Conservation (phyloP, 768 basidiomycete genomes). For the Tephrocybe sp. region DNA sequence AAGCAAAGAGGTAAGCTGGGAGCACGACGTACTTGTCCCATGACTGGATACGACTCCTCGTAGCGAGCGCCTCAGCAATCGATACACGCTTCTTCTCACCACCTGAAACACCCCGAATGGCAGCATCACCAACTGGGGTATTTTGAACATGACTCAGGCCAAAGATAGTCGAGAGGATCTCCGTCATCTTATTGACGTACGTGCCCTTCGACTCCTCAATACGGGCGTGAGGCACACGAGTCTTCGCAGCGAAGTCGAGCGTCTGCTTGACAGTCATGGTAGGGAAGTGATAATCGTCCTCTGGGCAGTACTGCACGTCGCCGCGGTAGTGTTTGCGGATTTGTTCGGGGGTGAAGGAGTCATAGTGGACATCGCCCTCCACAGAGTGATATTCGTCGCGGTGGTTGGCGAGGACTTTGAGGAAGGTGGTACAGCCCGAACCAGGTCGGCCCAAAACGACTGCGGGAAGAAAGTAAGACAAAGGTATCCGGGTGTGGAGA, state of each 20-base stretch:
- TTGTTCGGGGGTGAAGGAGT: slow-evolving; percentile 67
- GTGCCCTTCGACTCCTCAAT: slow-evolving; percentile 42
- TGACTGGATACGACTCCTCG: slow-evolving; percentile 58
- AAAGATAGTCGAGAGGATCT: slow-evolving; percentile 66
- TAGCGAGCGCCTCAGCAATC: slow-evolving; percentile 69
- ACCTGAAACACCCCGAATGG: slow-evolving; percentile 72
- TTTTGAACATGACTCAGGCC: slow-evolving; percentile 72
- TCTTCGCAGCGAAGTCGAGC: slow-evolving; percentile 65
- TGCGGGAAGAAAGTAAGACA: slow-evolving; percentile 22
- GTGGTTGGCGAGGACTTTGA: slow-evolving; percentile 81
- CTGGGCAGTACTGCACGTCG: slow-evolving; percentile 79
- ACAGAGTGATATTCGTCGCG: slow-evolving; percentile 67
- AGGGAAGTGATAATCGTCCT: slow-evolving; percentile 86
- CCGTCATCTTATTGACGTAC: slow-evolving; percentile 46
- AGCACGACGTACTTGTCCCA: slow-evolving; percentile 71
- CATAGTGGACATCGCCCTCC: slow-evolving; percentile 73
- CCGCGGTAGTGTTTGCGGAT: slow-evolving; percentile 70
- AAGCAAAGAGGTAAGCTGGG: not conserved
- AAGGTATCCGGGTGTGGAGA: not conserved
- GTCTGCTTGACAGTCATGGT: slow-evolving; percentile 81
- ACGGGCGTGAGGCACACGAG: slow-evolving; percentile 63
- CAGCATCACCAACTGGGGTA: slow-evolving; percentile 78
- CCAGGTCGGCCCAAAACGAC: slow-evolving; percentile 87
- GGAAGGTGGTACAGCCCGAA: slow-evolving; percentile 81
- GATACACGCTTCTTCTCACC: slow-evolving; percentile 84